A percentile compares a stretch with the other conserved stretches of the same genome.
Conservation (phyloP, 352 stramenopile genomes). For the Phytophthora pluvialis region DNA sequence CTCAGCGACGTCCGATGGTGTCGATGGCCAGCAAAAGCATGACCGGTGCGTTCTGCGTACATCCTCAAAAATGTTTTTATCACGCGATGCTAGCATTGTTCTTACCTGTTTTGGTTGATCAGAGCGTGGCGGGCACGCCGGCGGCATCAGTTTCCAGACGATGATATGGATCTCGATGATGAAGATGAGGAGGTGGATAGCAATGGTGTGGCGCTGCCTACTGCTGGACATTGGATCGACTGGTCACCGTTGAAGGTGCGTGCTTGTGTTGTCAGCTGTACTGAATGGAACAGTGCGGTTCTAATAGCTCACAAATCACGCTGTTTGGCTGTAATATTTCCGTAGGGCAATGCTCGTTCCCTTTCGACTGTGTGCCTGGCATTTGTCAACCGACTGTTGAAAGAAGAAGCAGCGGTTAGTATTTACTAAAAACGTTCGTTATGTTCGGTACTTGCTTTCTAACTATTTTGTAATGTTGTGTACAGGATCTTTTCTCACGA, state of each 20-base stretch:
- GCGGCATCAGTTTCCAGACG: constrained; percentile 57
- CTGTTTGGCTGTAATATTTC: constrained; percentile 3
- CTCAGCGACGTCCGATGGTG: constrained; percentile 21
- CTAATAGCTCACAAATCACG: neutral
- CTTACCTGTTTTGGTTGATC: constrained; percentile 6
- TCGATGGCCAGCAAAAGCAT: constrained; percentile 49
- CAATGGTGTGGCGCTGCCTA: constrained; percentile 8
- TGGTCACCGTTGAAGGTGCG: constrained; percentile 67
- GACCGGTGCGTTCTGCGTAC: constrained; percentile 54
- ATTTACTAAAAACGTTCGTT: neutral
- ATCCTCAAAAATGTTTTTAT: neutral
- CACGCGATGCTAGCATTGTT: constrained; percentile 2
- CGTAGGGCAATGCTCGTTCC: constrained; percentile 33
- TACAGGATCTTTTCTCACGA: constrained; percentile 81
- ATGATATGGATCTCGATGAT: constrained; percentile 47
- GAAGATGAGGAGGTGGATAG: constrained; percentile 41
- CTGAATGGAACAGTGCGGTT: neutral
- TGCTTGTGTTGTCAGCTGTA: neutral
- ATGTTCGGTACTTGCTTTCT: constrained; percentile 2
- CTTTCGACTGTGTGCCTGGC: constrained; percentile 69
- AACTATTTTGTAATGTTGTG: constrained; percentile 5
- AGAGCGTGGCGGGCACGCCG: constrained; percentile 75
- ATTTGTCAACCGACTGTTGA: constrained; percentile 66
- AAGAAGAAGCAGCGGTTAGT: constrained; percentile 78
- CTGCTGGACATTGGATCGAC: constrained; percentile 67